A percentile compares a stretch with the other conserved stretches of the same genome.
Evolutionary conservation across 306 rosid genomes (phyloP).

Genomic region (Acacia confusa): DNA sequence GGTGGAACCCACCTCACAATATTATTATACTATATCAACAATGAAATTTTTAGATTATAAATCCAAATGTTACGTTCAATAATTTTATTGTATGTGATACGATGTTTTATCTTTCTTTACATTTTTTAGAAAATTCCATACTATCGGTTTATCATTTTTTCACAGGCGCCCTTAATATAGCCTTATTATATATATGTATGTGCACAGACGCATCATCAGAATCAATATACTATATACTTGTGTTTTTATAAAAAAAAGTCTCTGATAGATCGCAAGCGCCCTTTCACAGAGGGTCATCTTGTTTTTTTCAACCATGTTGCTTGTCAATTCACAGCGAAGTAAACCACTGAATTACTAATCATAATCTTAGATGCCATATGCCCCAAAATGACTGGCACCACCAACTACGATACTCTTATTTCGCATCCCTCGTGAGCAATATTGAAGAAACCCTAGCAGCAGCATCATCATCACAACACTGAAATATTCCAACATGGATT

Average conservation of each 20-base stretch:
- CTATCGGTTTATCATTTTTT: too few relatives aligned
- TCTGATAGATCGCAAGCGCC: not conserved
- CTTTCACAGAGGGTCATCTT: not conserved
- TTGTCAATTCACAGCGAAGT: not conserved
- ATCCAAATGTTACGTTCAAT: too few relatives aligned
- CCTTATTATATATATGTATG: too few relatives aligned
- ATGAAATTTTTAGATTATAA: too few relatives aligned
- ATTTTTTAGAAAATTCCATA: too few relatives aligned
- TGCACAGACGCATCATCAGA: too few relatives aligned
- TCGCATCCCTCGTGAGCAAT: not conserved
- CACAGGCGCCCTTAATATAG: too few relatives aligned
- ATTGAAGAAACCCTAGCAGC: constrained; percentile 11
- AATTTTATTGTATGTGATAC: too few relatives aligned
- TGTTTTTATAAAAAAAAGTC: not conserved
- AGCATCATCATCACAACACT: not conserved
- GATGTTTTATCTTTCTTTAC: too few relatives aligned
- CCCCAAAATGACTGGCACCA: not conserved
- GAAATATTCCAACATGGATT: constrained; percentile 32
- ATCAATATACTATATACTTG: too few relatives aligned
- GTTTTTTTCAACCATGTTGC: not conserved
- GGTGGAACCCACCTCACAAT: too few relatives aligned
- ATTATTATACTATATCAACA: too few relatives aligned
- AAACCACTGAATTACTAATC: not conserved
- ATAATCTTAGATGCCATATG: not conserved
- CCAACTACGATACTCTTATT: not conserved